phyloP scores from a whole-genome alignment of 305 asterid genomes.

The Withania somnifera region DNA sequence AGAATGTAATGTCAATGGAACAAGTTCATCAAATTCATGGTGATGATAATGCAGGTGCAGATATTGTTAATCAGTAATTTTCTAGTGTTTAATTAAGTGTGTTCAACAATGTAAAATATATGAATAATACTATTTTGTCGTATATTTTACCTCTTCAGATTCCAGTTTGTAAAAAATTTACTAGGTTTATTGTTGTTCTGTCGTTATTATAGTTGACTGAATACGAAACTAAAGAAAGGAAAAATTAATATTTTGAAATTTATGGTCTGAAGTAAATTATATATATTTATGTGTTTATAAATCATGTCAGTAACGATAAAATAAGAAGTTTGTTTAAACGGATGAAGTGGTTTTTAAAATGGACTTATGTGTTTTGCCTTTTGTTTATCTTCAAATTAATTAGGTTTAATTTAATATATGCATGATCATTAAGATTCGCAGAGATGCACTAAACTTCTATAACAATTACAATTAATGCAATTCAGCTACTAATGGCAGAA shows the following conservation, averaged over 20 bases:
- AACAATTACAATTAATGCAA: neutral
- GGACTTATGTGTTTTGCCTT: neutral
- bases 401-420: neutral
- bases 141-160: no score
- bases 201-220: neutral
- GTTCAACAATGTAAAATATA: neutral
- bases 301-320: neutral
- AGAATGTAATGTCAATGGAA: neutral
- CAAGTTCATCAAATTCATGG: neutral
- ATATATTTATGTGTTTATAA: neutral
- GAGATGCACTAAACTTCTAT: neutral
- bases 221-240: rapidly evolving
- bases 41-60: neutral
- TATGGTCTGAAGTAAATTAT: neutral
- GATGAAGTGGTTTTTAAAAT: neutral
- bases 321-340: neutral
- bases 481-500: neutral
- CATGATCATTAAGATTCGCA: neutral
- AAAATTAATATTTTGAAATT: neutral
- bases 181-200: neutral
- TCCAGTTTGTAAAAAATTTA: no score
- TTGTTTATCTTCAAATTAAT: neutral
- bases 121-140: no score
- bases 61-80: neutral
- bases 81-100: neutral